Conservation (phyloP, 495 filamentous ascomycete genomes). For the Aspergillus biplanus region DNA sequence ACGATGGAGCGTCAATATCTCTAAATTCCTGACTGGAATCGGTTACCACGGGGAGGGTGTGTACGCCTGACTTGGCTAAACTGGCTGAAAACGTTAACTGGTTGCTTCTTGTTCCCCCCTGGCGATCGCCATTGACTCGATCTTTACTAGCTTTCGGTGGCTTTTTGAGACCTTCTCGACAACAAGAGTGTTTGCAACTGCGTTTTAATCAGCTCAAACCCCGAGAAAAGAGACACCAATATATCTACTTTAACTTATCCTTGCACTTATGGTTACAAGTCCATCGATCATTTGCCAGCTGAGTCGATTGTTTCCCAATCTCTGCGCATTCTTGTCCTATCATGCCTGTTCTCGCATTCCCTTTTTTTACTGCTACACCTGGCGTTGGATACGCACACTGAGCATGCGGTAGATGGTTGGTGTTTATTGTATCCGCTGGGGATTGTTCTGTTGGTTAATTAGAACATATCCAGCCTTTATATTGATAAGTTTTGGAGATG, state of each 20-base stretch:
- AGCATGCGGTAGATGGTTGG: too few relatives aligned
- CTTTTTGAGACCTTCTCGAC: slow-evolving; percentile 83
- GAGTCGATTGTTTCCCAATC: slow-evolving; percentile 47
- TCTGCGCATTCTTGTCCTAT: slow-evolving; percentile 25
- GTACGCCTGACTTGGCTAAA: slow-evolving; percentile 33
- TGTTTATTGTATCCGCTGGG: not conserved
- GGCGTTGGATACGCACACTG: not conserved
- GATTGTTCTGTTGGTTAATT: not conserved
- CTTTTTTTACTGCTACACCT: slow-evolving; percentile 11
- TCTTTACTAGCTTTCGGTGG: slow-evolving; percentile 63
- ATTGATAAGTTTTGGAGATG: not conserved
- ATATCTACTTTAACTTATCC: slow-evolving; percentile 62
- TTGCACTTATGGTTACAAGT: slow-evolving; percentile 85
- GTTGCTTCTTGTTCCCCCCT: slow-evolving; percentile 27
- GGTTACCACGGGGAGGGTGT: not conserved
- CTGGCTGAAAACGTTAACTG: slow-evolving; percentile 36
- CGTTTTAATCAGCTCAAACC: not conserved
- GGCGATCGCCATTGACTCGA: slow-evolving; percentile 16
- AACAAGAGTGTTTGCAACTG: slow-evolving; percentile 83
- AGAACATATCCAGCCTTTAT: not conserved
- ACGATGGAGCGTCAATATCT: not conserved
- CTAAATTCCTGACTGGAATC: not conserved
- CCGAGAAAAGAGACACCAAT: not conserved
- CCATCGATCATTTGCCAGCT: slow-evolving; percentile 82
- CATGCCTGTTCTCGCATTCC: slow-evolving; percentile 12